Base-by-base conservation (phyloP, 352 stramenopile genomes). In the Globisporangium sylvaticum region DNA sequence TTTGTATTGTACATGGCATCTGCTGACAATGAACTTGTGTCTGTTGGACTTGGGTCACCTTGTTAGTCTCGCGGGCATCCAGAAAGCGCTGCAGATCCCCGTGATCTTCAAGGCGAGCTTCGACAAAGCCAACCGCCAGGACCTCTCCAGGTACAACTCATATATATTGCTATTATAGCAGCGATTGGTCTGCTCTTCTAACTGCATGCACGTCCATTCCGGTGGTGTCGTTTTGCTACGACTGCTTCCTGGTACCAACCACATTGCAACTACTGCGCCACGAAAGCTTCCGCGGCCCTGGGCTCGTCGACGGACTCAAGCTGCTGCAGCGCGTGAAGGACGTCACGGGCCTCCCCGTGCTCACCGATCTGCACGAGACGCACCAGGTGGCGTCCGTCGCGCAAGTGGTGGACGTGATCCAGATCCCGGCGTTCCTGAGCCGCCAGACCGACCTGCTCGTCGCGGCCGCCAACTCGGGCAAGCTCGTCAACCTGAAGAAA, bases 81-180 rank as follows among this genome's bases (percentile, higher is more conserved):
- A 87, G 57, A 68, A 77, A 44, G 61, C 82, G 20, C 68, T 94
- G 34, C 53, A 84, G 42, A 92, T 95, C 62, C 86, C 86, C 8
- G 81, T 94, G 31, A 73, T 97, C 63, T 97, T 96, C 75, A 97
- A 97, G 64, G 87, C 86, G 0, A 96, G 88, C 64, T 97, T 94
- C 62, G 89, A 96, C 77, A 97, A 97, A 59, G 88, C 89, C 31
- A 96, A 97, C 62, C 85, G 89, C 12, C 88, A 95, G 69, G 81
- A 94, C 52, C 69, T 94, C 37, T 76, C 71, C 37, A 85, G 80
- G 73, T 81, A 67, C 25, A 6, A 14, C 5, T 34, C 4, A 10
- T 14, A 37, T 8, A 18, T 25, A 10, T 24, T 3, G 2, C 25
- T 18, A 20, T 32, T 32, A 10, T 10, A 59, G 14, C 50, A 32